Conservation (phyloP, 1,284 basidiomycete species). For the Cryptococcus hybrid region DNA sequence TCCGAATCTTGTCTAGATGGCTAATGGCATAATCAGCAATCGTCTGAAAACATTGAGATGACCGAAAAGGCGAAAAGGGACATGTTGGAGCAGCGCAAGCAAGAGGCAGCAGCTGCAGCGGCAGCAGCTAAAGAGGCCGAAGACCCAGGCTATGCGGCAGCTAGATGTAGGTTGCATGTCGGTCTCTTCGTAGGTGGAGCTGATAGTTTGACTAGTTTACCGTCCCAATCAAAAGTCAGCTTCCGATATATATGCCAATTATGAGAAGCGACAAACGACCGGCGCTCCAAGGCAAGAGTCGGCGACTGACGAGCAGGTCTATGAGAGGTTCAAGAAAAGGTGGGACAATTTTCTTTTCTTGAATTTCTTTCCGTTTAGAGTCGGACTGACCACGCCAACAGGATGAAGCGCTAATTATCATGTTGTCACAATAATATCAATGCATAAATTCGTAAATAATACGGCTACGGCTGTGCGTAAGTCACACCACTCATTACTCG, state of each 20-base stretch:
- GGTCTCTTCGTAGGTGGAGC: not conserved
- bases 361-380: no score
- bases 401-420: no score
- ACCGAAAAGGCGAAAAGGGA: conserved; percentile 91
- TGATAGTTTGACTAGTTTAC: conserved; percentile 61
- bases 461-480: no score
- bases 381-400: no score
- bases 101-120: conserved; percentile 14
- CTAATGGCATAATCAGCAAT: conserved; percentile 55
- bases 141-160: conserved; percentile 68
- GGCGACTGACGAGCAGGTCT: conserved; percentile 86
- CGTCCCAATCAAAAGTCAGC: conserved; percentile 72
- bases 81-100: conserved; percentile 68
- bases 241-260: conserved; percentile 79
- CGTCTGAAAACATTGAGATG: conserved; percentile 93
- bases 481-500: no score
- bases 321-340: conserved; percentile 55
- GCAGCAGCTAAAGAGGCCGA: conserved; percentile 53
- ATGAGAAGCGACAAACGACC: conserved; percentile 77
- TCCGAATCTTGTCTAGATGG: no score
- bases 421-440: no score
- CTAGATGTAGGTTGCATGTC: conserved; percentile 65
- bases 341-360: conserved; percentile 9
- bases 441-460: no score
- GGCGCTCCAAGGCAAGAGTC: conserved; percentile 62